Evolutionary conservation across 495 filamentous ascomycete species (phyloP).

Genomic region (Aspergillus egyptiacus): DNA sequence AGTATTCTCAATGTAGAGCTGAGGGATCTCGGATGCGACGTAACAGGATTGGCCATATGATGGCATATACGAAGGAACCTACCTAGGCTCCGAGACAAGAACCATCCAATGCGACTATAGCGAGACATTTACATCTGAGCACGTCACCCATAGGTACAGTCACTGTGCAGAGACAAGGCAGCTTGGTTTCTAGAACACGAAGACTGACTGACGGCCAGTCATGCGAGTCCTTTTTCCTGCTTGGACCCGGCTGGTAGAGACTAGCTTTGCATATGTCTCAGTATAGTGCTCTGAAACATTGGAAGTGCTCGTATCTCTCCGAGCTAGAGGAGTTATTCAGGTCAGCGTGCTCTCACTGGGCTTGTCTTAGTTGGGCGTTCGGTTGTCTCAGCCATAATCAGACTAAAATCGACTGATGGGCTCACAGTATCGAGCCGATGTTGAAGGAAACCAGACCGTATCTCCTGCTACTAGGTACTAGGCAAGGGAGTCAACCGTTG

Average conservation of each 20-base stretch:
- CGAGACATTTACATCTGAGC: constrained; percentile 30
- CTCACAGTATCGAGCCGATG: too few relatives aligned
- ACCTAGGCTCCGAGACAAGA: background rate
- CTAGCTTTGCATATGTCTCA: constrained; percentile 8
- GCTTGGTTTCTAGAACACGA: background rate
- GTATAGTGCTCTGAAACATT: background rate
- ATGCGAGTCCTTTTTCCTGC: background rate
- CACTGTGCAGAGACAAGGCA: background rate
- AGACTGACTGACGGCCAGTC: background rate
- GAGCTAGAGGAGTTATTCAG: background rate
- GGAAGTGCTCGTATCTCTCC: background rate
- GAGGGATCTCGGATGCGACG: background rate
- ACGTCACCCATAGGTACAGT: constrained; percentile 1
- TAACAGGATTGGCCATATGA: constrained; percentile 1
- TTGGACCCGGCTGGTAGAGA: background rate
- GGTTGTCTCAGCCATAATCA: constrained; percentile 7
- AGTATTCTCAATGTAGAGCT: background rate
- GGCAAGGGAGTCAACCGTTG: too few relatives aligned
- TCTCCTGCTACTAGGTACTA: too few relatives aligned
- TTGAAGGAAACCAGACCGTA: too few relatives aligned
- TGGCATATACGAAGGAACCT: constrained; percentile 4
- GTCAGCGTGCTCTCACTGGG: background rate
- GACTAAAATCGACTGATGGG: background rate
- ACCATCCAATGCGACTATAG: constrained; percentile 5
- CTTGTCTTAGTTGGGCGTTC: background rate